These are phyloP conservation scores for Syzygium aqueum DNA, from an alignment of 345 rosid genomes.

Conservation along the genomic window DNA sequence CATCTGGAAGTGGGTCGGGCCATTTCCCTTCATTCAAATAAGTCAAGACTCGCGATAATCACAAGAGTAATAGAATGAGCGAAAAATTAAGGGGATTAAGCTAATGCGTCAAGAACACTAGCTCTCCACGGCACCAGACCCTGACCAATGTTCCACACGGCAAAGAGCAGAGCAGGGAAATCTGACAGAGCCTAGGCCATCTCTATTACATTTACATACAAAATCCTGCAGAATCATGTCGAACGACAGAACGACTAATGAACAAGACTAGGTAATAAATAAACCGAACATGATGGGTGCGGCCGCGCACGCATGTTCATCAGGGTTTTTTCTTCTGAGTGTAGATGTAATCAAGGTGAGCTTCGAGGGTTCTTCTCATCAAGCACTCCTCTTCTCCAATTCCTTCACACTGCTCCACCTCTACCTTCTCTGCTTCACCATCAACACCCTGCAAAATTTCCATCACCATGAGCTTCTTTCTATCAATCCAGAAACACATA, in stretches of 20 bases:
- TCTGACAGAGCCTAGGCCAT: not conserved
- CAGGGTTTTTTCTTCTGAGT: slow-evolving; percentile 21
- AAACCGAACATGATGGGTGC: not conserved
- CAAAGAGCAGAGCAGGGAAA: not conserved
- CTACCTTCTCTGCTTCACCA: slow-evolving; percentile 1
- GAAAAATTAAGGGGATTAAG: not conserved
- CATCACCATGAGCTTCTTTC: not conserved
- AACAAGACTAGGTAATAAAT: not conserved
- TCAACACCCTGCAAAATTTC: not conserved
- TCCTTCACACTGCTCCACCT: slow-evolving; percentile 33
- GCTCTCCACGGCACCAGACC: not conserved
- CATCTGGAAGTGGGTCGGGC: not conserved
- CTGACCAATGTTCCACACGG: not conserved
- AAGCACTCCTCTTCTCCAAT: slow-evolving; percentile 50
- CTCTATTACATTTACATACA: not conserved
- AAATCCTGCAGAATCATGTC: not conserved
- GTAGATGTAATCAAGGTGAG: slow-evolving; percentile 25
- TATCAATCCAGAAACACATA: not conserved
- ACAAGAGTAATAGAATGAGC: not conserved
- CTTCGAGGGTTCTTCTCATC: slow-evolving; percentile 26
- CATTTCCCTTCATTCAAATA: not conserved
- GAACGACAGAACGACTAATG: not conserved
- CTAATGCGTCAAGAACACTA: not conserved
- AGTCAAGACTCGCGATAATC: not conserved
- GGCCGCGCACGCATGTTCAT: not conserved